Evolutionary conservation across 2,329 filamentous ascomycete species (phyloP).

Genomic region (Claviceps africana): DNA sequence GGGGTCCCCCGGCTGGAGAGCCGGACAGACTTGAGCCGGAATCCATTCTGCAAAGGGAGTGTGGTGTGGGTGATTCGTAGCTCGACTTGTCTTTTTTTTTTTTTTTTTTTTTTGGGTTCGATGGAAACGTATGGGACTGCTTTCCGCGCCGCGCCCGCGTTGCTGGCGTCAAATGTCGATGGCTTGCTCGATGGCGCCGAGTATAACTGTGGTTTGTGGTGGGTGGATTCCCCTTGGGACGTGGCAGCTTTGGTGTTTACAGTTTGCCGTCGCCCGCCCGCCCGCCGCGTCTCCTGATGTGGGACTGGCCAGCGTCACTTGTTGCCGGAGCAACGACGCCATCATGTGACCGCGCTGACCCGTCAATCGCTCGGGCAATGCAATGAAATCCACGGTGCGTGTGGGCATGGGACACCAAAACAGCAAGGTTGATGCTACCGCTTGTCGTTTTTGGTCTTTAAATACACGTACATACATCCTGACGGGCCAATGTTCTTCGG

Average conservation of each 20-base stretch:
- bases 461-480: no score
- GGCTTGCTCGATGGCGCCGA: background rate
- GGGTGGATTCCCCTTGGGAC: background rate
- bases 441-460: no score
- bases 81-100: background rate
- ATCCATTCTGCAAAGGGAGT: slow-evolving; percentile 25
- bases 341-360: slow-evolving; percentile 11
- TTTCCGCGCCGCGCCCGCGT: slow-evolving; percentile 1
- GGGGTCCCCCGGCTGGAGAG: slow-evolving; percentile 38
- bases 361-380: background rate
- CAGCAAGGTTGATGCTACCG: background rate
- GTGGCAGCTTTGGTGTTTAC: slow-evolving; percentile 9
- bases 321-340: slow-evolving; percentile 7
- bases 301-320: background rate
- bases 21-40: slow-evolving; percentile 33
- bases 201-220: background rate
- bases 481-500: no score
- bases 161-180: background rate
- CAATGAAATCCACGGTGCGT: background rate
- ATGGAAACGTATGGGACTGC: no score
- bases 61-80: slow-evolving; percentile 3
- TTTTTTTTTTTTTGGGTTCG: no score
- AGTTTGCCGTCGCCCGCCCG: background rate
- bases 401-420: no score
- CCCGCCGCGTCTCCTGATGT: background rate